A percentile compares a stretch with the other conserved stretches of the same genome.
phyloP scores from a whole-genome alignment of 192 early-diverging fungal genomes.

The Lobosporangium transversale region DNA sequence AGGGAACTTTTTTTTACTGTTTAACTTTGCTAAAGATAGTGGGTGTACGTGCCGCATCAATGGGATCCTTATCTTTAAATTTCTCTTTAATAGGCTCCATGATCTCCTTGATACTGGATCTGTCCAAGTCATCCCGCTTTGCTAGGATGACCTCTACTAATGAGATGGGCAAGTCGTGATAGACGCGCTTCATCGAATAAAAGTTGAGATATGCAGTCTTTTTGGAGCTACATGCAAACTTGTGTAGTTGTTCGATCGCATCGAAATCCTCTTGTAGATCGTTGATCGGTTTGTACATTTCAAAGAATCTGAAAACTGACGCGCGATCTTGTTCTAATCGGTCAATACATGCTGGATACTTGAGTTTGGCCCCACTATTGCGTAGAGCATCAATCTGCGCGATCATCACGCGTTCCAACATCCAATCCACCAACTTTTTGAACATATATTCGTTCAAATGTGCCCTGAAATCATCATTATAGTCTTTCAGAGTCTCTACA shows the following conservation, averaged over 20 bases:
- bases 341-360: slow-evolving; percentile 71
- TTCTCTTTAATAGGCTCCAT: slow-evolving; percentile 84
- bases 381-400: slow-evolving; percentile 87
- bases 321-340: slow-evolving; percentile 82
- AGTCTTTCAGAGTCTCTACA: slow-evolving; percentile 95
- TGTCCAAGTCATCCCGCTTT: slow-evolving; percentile 93
- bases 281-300: slow-evolving; percentile 71
- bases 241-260: slow-evolving; percentile 82
- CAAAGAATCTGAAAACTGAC: slow-evolving; percentile 81
- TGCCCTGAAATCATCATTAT: slow-evolving; percentile 86
- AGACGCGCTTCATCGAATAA: slow-evolving; percentile 88
- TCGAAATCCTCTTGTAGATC: slow-evolving; percentile 86
- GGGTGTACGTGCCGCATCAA: slow-evolving; percentile 54
- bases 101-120: slow-evolving; percentile 83
- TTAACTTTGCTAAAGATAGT: slow-evolving; percentile 69
- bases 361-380: slow-evolving; percentile 81
- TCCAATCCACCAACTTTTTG: slow-evolving; percentile 85
- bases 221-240: slow-evolving; percentile 82
- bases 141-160: slow-evolving; percentile 92
- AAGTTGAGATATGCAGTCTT: slow-evolving; percentile 91
- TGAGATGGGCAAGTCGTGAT: slow-evolving; percentile 89
- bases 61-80: slow-evolving; percentile 65
- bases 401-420: slow-evolving; percentile 86
- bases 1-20: slow-evolving; percentile 46
- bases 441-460: slow-evolving; percentile 92